Conservation (phyloP, 164 flowering plant species). For the Liriodendron chinense region DNA sequence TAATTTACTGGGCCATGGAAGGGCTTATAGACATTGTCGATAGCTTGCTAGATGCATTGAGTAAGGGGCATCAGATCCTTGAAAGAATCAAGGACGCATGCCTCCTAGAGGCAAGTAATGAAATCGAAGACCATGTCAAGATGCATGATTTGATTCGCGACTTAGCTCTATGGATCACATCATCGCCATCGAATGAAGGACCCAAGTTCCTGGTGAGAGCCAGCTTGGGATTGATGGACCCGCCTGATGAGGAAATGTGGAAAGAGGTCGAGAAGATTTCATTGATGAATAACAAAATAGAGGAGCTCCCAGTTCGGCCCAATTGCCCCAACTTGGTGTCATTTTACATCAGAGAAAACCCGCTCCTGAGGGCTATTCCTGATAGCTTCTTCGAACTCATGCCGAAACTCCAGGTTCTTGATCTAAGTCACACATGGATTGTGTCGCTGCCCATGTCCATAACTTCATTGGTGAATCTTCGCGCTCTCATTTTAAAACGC, state of each 20-base stretch:
- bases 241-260: background rate
- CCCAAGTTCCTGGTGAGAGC: conserved; percentile 1
- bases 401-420: conserved; percentile 6
- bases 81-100: conserved; percentile 8
- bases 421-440: background rate
- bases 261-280: conserved; percentile 2
- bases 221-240: background rate
- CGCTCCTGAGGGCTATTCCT: background rate
- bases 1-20: conserved; percentile 4
- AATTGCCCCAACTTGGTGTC: background rate
- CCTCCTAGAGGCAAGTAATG: conserved; percentile 2
- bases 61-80: conserved; percentile 5
- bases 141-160: conserved; percentile 10
- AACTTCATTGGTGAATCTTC: background rate
- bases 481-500: background rate
- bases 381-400: conserved; percentile 1
- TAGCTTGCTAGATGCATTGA: background rate
- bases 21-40: conserved; percentile 1
- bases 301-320: background rate
- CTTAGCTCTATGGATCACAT: conserved; percentile 9
- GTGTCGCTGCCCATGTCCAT: background rate
- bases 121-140: background rate
- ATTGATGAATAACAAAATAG: background rate
- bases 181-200: background rate
- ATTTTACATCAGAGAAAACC: background rate